A percentile compares a stretch with the other conserved stretches of the same genome.
Conservation (phyloP, 2,329 filamentous ascomycete genomes). For the Fusarium odoratissimum region DNA sequence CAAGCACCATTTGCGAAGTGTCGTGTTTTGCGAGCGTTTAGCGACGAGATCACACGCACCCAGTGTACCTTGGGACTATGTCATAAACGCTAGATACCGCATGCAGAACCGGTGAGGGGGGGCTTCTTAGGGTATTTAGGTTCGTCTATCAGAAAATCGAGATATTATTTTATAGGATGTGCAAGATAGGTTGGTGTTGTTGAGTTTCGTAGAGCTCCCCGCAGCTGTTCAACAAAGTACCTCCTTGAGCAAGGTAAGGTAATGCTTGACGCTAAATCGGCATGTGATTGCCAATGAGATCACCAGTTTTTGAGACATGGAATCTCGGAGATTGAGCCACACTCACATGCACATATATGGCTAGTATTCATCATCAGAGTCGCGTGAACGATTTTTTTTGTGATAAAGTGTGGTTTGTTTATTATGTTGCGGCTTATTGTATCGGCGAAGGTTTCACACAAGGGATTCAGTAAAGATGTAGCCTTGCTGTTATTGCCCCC, state of each 20-base stretch:
- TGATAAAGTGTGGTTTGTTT: neutral
- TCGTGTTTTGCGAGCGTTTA: constrained; percentile 18
- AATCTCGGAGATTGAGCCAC: constrained; percentile 19
- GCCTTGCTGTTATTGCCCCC: neutral
- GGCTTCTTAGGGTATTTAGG: neutral
- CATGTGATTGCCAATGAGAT: constrained; percentile 50
- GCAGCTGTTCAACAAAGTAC: constrained; percentile 39
- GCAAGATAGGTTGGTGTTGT: constrained; percentile 39
- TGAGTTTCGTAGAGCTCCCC: constrained; percentile 40
- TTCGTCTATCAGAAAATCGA: neutral
- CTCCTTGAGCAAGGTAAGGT: neutral
- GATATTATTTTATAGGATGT: constrained; percentile 14
- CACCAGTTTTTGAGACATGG: constrained; percentile 31
- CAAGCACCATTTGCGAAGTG: constrained; percentile 43
- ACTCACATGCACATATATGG: constrained; percentile 13
- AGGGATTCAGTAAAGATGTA: neutral
- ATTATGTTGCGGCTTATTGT: neutral
- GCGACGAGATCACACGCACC: constrained; percentile 31
- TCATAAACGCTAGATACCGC: constrained; percentile 30
- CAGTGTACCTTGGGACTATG: constrained; percentile 27
- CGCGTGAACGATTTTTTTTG: neutral
- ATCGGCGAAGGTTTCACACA: neutral
- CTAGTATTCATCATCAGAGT: neutral
- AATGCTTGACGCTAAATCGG: constrained; percentile 35
- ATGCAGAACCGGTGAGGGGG: constrained; percentile 17